Evolutionary conservation across 306 rosid genomes (phyloP).

Genomic region (Casuarina cunninghamiana): DNA sequence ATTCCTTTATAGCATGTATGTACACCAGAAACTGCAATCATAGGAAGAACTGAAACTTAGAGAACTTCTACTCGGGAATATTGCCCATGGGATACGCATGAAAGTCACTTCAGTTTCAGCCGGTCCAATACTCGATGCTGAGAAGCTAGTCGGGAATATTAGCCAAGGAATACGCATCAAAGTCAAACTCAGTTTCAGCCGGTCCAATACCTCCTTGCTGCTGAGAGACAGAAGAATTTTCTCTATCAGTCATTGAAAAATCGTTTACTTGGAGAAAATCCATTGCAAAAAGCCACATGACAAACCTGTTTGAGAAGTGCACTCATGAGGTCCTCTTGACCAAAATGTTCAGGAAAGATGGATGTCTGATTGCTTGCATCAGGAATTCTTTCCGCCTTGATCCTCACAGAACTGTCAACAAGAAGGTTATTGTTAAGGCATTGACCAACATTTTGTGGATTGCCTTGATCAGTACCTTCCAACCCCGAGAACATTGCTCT

Average conservation of each 20-base stretch:
- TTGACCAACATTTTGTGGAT: constrained; percentile 52
- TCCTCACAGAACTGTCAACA: constrained; percentile 52
- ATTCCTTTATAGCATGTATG: constrained; percentile 54
- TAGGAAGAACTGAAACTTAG: constrained; percentile 28
- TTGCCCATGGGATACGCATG: constrained; percentile 84
- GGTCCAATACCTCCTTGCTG: constrained; percentile 81
- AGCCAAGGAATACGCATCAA: constrained; percentile 83
- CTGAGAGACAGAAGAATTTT: constrained; percentile 23
- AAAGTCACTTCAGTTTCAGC: constrained; percentile 74
- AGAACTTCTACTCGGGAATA: constrained; percentile 66
- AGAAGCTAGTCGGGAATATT: constrained; percentile 70
- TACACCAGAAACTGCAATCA: constrained; percentile 59
- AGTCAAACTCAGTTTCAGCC: constrained; percentile 71
- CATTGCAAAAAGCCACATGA: constrained; percentile 12
- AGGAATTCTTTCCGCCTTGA: constrained; percentile 65
- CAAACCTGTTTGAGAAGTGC: constrained; percentile 89
- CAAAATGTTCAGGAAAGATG: constrained; percentile 71
- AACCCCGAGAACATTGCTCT: constrained; percentile 55
- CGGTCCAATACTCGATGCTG: no score
- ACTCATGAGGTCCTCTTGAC: constrained; percentile 94
- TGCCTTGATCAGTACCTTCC: constrained; percentile 45
- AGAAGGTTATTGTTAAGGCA: constrained; percentile 40
- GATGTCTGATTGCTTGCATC: constrained; percentile 49
- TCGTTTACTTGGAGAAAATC: constrained; percentile 9
- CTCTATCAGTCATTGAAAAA: neutral